Evolutionary conservation across 2,329 filamentous ascomycete genomes (phyloP).

Genomic region (Zasmidium citrigriseum): DNA sequence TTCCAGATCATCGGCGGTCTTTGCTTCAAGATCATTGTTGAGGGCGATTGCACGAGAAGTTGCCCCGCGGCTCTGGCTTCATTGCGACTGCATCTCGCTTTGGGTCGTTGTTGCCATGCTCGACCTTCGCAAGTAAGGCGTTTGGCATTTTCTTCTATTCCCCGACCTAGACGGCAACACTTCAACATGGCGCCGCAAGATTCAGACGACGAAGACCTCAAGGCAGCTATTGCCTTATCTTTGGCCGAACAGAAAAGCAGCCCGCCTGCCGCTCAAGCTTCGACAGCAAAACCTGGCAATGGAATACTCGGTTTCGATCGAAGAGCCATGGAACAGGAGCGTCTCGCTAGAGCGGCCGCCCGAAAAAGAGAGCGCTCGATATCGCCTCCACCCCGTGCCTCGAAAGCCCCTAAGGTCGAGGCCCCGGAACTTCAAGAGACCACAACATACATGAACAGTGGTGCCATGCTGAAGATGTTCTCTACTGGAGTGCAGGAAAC

Average conservation of each 20-base stretch:
- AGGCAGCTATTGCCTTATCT: neutral
- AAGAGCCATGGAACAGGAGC: constrained; percentile 82
- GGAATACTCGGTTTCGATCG: constrained; percentile 61
- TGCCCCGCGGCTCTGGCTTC: too few relatives aligned
- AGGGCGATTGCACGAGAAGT: too few relatives aligned
- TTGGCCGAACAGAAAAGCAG: neutral
- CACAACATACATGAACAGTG: constrained; percentile 21
- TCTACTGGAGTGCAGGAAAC: constrained; percentile 24
- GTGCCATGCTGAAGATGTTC: constrained; percentile 28
- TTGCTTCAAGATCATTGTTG: too few relatives aligned
- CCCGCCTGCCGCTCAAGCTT: neutral
- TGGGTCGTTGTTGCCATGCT: neutral
- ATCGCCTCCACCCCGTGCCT: constrained; percentile 36
- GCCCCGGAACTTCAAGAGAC: constrained; percentile 21
- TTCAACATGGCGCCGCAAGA: neutral
- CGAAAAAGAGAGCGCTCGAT: constrained; percentile 60
- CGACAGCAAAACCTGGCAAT: neutral
- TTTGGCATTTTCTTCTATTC: neutral
- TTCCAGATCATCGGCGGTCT: too few relatives aligned
- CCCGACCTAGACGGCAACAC: neutral
- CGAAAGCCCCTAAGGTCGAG: constrained; percentile 30
- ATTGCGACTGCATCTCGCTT: neutral
- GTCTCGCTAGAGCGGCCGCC: constrained; percentile 65
- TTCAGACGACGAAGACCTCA: neutral
- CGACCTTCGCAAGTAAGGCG: constrained; percentile 2